Evolutionary conservation across 768 basidiomycete species (phyloP), one percentile per base, ranked within the genome.

Genomic region (Daedaleopsis sinensis): DNA sequence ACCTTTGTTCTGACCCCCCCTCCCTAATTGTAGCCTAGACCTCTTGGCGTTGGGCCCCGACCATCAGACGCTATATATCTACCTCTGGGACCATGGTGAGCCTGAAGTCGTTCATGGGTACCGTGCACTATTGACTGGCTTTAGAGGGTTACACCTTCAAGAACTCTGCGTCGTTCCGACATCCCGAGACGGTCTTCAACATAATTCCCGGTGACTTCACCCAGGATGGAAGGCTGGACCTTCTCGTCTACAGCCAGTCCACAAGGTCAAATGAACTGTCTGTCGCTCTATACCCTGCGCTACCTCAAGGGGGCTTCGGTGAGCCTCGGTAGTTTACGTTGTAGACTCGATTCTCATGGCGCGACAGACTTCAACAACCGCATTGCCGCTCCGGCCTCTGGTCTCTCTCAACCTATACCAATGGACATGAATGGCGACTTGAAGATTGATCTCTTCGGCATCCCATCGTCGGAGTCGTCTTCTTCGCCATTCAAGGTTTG

Each of bases 181-280:
- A 91, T 75, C 73, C 82, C 8, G 65, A 72, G 27, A 79, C 78
- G 35, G 80, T 97, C 21, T 76, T 84, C 62, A 97, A 97, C 70
- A 88, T 96, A 53, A 84, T 98, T 11, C 95, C 96, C 0, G 93
- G 92, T 21, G 97, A 99, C 76, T 97, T 91, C 70, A 91, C 95
- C 24, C 91, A 94, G 70, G 90, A 94, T 58, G 97, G 97, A 35
- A 88, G 85, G 67, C 81, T 98, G 5, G 97, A 98, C 74, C 70
- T 97, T 1, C 84, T 98, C 1, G 85, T 98, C 49, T 94, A 98
- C 91, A 85, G 88, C 46, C 79, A 86, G 57, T 80, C 82, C 63
- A 73, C 70, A 52, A 77, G 68, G 46, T 78, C 65, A 53, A 79
- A 68, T 63, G 84, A 82, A 57, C 72, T 93, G 38, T 84, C 88